phyloP scores from a whole-genome alignment of 345 rosid genomes.

The Eucalyptus cladocalyx region DNA sequence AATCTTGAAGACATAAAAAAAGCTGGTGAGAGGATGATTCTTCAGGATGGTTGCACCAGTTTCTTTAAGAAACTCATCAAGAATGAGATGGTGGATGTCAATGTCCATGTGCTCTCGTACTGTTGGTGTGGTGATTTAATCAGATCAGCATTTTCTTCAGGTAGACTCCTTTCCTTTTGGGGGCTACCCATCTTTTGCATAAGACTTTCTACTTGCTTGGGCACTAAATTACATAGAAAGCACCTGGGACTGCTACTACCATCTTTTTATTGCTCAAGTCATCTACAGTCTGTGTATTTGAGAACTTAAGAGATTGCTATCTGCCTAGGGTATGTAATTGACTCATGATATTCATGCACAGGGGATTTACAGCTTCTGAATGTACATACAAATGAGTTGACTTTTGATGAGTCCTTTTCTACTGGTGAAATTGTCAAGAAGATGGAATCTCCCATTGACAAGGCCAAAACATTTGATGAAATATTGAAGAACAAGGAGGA shows the following conservation, averaged over 20 bases:
- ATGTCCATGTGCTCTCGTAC: conserved; percentile 71
- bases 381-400: conserved; percentile 78
- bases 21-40: conserved; percentile 76
- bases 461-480: conserved; percentile 45
- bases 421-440: conserved; percentile 66
- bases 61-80: conserved; percentile 59
- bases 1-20: conserved; percentile 82
- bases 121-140: conserved; percentile 98
- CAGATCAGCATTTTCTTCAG: conserved; percentile 61
- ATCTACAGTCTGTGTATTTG: background rate
- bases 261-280: background rate
- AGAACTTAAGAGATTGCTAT: background rate
- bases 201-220: background rate
- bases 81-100: conserved; percentile 38
- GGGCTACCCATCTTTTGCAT: background rate
- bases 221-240: background rate
- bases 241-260: background rate
- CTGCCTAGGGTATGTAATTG: background rate
- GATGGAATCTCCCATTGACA: conserved; percentile 72
- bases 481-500: conserved; percentile 17
- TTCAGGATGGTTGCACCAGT: conserved; percentile 79
- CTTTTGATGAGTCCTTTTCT: conserved; percentile 49
- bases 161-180: conserved; percentile 16
- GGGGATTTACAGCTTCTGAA: conserved; percentile 48
- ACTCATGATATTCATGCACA: conserved; percentile 4